Evolutionary conservation across 352 stramenopile species (phyloP).

Genomic region (Pythium scleroteichum): DNA sequence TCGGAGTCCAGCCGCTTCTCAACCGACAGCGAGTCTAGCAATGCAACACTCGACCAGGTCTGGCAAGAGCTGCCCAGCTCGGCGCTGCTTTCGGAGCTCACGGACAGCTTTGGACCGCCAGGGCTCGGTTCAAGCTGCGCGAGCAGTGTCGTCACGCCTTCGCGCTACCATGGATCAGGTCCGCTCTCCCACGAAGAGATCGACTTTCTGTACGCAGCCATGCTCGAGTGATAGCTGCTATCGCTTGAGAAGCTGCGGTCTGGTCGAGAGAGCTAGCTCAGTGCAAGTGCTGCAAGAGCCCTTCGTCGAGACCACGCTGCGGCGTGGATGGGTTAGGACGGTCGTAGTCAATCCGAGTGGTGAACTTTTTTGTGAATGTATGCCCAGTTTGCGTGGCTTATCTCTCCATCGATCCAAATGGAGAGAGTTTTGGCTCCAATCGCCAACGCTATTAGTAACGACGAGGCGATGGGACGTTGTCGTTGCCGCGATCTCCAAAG

Average conservation of each 20-base stretch:
- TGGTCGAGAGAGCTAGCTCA: slow-evolving; percentile 1
- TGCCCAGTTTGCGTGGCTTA: too few species aligned
- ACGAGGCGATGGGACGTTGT: neutral
- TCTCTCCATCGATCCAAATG: neutral
- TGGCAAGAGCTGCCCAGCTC: slow-evolving; percentile 55
- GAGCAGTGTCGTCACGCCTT: slow-evolving; percentile 23
- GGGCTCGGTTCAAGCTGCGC: neutral
- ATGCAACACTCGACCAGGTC: slow-evolving; percentile 44
- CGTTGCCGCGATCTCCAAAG: slow-evolving; percentile 13
- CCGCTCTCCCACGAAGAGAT: slow-evolving; percentile 80
- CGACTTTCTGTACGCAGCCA: slow-evolving; percentile 82
- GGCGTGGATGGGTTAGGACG: neutral
- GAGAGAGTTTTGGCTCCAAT: too few species aligned
- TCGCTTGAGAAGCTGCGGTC: neutral
- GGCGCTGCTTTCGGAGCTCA: slow-evolving; percentile 25
- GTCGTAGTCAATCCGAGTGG: neutral
- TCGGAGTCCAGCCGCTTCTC: slow-evolving; percentile 66
- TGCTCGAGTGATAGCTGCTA: slow-evolving; percentile 53
- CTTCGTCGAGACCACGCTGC: neutral
- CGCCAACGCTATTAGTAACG: neutral
- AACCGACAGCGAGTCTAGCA: slow-evolving; percentile 51
- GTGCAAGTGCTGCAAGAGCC: slow-evolving; percentile 61
- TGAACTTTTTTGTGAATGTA: slow-evolving; percentile 9
- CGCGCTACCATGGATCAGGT: slow-evolving; percentile 26
- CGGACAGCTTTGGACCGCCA: neutral